Conservation (phyloP, 1,284 basidiomycete genomes). For the Sanghuangporus weigelae region DNA sequence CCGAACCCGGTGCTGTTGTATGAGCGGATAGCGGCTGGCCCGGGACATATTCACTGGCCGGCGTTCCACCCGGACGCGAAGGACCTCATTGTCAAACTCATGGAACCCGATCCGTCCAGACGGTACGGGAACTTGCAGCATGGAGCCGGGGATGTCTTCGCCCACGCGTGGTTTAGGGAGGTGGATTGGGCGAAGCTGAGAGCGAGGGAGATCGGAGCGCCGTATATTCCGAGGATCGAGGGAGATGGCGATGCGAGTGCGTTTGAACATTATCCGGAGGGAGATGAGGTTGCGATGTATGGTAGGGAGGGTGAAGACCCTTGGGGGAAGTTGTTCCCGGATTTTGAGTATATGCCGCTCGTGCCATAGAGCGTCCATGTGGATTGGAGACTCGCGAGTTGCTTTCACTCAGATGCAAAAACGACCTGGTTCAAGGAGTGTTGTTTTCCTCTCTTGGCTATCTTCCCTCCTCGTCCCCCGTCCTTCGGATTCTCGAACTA, state of each 20-base stretch:
- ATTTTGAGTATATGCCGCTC: conserved; percentile 18
- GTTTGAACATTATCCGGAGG: conserved; percentile 17
- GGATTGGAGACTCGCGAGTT: background rate
- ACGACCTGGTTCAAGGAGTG: too few relatives aligned
- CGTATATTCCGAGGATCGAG: conserved; percentile 17
- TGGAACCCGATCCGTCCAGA: conserved; percentile 87
- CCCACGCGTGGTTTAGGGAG: conserved; percentile 95
- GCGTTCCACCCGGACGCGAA: conserved; percentile 82
- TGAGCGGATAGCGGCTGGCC: conserved; percentile 80
- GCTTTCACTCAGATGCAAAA: background rate
- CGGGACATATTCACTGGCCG: conserved; percentile 77
- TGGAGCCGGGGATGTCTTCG: conserved; percentile 94
- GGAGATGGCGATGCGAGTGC: conserved; percentile 18
- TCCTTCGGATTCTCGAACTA: too few relatives aligned
- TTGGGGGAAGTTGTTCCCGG: conserved; percentile 14
- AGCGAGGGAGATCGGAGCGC: conserved; percentile 78
- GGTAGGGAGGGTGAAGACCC: conserved; percentile 13
- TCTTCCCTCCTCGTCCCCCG: too few relatives aligned
- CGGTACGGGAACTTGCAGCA: conserved; percentile 90
- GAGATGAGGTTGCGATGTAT: conserved; percentile 15
- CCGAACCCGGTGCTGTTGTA: conserved; percentile 64
- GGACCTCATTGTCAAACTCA: conserved; percentile 85
- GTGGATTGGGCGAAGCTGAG: conserved; percentile 91
- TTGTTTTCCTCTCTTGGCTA: too few relatives aligned
- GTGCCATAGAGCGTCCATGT: background rate